Conservation (phyloP, 1,284 basidiomycete genomes). For the Ceratobasidium sp. region DNA sequence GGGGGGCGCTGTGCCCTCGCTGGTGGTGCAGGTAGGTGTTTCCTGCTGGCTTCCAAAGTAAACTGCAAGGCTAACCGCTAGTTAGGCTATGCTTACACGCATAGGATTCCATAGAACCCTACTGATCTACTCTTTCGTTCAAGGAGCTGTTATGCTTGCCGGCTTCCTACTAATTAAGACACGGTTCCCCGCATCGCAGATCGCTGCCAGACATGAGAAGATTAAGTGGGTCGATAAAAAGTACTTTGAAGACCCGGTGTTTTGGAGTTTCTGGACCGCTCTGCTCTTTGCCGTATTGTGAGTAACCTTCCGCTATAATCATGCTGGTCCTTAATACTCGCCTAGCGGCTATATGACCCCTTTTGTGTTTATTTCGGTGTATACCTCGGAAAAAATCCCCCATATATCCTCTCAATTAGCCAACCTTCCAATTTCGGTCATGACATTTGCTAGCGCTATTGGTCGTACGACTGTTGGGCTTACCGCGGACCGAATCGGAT, state of each 20-base stretch:
- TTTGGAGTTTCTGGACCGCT: slow-evolving; percentile 48
- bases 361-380: slow-evolving; percentile 52
- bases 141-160: slow-evolving; percentile 45
- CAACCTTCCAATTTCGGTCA: slow-evolving; percentile 50
- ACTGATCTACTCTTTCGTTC: slow-evolving; percentile 49
- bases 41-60: background rate
- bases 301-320: background rate
- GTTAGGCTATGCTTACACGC: slow-evolving; percentile 47
- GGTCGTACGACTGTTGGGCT: slow-evolving; percentile 51
- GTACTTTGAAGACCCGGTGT: slow-evolving; percentile 48
- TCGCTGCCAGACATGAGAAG: slow-evolving; percentile 48
- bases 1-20: slow-evolving; percentile 45
- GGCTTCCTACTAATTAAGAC: slow-evolving; percentile 49
- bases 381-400: slow-evolving; percentile 49
- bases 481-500: slow-evolving; percentile 51
- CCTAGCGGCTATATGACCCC: slow-evolving; percentile 43
- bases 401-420: slow-evolving; percentile 45
- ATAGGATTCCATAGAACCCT: slow-evolving; percentile 50
- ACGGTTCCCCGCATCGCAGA: slow-evolving; percentile 31
- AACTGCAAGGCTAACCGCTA: background rate
- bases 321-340: background rate
- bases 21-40: slow-evolving; percentile 27
- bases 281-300: slow-evolving; percentile 47
- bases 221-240: slow-evolving; percentile 49
- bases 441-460: slow-evolving; percentile 49